Conservation (phyloP, 805 yeast species). For the Candida stauntonica region DNA sequence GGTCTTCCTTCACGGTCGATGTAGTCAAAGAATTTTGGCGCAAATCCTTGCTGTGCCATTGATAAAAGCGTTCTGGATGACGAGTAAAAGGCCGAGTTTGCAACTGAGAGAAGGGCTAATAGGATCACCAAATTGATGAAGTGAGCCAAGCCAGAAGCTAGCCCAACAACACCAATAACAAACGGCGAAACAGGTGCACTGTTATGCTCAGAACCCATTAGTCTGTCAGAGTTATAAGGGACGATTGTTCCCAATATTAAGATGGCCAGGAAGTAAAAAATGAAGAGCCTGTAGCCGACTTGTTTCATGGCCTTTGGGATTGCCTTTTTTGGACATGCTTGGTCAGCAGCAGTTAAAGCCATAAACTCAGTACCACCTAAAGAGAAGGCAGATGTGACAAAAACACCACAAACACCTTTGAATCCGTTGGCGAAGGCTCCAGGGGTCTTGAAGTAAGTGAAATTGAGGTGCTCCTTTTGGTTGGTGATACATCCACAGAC, state of each 20-base stretch:
- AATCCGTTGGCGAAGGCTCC: slow-evolving; percentile 52
- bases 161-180: slow-evolving; percentile 58
- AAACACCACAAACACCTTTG: slow-evolving; percentile 49
- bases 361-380: slow-evolving; percentile 58
- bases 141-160: slow-evolving; percentile 53
- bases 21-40: slow-evolving; percentile 48
- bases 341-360: slow-evolving; percentile 49
- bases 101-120: slow-evolving; percentile 55
- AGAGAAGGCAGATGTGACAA: slow-evolving; percentile 55
- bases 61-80: slow-evolving; percentile 48
- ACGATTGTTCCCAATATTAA: slow-evolving; percentile 49
- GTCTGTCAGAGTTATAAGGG: slow-evolving; percentile 42
- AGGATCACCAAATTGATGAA: slow-evolving; percentile 62
- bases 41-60: slow-evolving; percentile 55
- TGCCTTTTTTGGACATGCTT: slow-evolving; percentile 47
- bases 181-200: slow-evolving; percentile 60
- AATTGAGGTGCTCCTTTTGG: slow-evolving; percentile 45
- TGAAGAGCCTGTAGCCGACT: slow-evolving; percentile 49
- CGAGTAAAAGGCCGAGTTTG: slow-evolving; percentile 52
- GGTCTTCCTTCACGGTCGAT: slow-evolving; percentile 60
- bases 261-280: slow-evolving; percentile 46
- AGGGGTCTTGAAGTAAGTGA: slow-evolving; percentile 46
- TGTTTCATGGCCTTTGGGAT: slow-evolving; percentile 55
- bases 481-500: slow-evolving; percentile 45
- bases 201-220: slow-evolving; percentile 35